phyloP scores from a whole-genome alignment of 805 yeast genomes.

The Pichia deserticola region DNA sequence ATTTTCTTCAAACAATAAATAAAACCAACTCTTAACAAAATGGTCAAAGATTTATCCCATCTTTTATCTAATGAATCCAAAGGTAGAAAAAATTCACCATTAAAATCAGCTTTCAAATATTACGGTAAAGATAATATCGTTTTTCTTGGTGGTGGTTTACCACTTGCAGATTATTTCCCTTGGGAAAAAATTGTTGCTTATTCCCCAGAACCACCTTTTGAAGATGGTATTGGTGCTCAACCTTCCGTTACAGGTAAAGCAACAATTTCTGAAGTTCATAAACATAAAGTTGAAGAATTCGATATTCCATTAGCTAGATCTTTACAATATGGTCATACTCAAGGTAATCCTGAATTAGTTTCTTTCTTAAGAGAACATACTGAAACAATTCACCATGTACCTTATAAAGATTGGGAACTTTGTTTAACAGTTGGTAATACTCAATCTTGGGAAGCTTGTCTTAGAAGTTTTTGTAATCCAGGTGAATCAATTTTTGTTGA shows the following conservation, averaged over 20 bases:
- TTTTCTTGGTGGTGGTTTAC: slow-evolving; percentile 94
- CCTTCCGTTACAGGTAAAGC: slow-evolving; percentile 37
- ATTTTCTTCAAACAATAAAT: neutral
- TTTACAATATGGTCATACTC: slow-evolving; percentile 86
- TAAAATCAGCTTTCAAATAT: slow-evolving; percentile 80
- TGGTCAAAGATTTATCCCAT: slow-evolving; percentile 60
- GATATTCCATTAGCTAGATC: slow-evolving; percentile 75
- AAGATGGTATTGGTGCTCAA: slow-evolving; percentile 65
- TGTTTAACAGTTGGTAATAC: slow-evolving; percentile 81
- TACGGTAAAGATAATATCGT: slow-evolving; percentile 67
- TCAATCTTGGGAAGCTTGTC: slow-evolving; percentile 81
- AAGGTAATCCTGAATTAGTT: slow-evolving; percentile 69
- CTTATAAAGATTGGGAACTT: slow-evolving; percentile 67
- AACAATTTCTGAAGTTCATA: slow-evolving; percentile 27
- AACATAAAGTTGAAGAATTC: slow-evolving; percentile 37
- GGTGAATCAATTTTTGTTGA: slow-evolving; percentile 70
- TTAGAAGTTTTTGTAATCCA: slow-evolving; percentile 48
- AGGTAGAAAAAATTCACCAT: slow-evolving; percentile 67
- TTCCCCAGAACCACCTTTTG: slow-evolving; percentile 75
- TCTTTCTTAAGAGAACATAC: slow-evolving; percentile 74
- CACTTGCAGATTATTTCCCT: slow-evolving; percentile 87
- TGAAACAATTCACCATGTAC: slow-evolving; percentile 39
- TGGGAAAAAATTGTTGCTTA: slow-evolving; percentile 68
- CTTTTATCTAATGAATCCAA: slow-evolving; percentile 71
- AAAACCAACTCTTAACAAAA: neutral